A percentile compares a stretch with the other conserved stretches of the same genome.
phyloP scores from a whole-genome alignment of 2,329 filamentous ascomycete species.

The Sporothrix variecibatus region DNA sequence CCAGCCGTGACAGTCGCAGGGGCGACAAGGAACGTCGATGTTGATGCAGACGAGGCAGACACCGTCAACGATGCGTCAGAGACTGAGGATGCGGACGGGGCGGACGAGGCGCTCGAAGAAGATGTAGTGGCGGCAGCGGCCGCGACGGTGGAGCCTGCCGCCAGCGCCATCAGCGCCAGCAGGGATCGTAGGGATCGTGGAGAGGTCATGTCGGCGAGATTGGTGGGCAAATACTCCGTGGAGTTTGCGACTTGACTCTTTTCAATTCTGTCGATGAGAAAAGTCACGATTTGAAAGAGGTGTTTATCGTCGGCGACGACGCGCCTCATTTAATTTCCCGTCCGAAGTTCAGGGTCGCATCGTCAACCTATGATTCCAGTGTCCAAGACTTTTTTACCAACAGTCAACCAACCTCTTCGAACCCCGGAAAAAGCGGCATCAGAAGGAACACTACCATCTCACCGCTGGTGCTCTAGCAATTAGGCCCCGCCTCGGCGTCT shows the following conservation, averaged over 20 bases:
- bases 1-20: slow-evolving; percentile 15
- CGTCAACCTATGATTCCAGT: neutral
- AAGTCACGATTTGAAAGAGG: neutral
- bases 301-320: no score
- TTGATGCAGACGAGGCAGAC: neutral
- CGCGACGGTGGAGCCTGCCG: neutral
- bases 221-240: neutral
- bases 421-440: neutral
- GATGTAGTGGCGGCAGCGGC: neutral
- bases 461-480: neutral
- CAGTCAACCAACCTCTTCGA: neutral
- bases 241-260: neutral
- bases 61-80: neutral
- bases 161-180: neutral
- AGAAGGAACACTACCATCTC: neutral
- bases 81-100: neutral
- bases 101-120: neutral
- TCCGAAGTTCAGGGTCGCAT: neutral
- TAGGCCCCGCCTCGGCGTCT: neutral
- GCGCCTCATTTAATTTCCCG: neutral
- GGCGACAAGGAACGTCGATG: neutral
- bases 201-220: neutral
- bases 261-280: no score
- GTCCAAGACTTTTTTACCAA: neutral
- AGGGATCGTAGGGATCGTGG: neutral